Conservation (phyloP, 306 rosid species). For the Ormosia semicastrata region DNA sequence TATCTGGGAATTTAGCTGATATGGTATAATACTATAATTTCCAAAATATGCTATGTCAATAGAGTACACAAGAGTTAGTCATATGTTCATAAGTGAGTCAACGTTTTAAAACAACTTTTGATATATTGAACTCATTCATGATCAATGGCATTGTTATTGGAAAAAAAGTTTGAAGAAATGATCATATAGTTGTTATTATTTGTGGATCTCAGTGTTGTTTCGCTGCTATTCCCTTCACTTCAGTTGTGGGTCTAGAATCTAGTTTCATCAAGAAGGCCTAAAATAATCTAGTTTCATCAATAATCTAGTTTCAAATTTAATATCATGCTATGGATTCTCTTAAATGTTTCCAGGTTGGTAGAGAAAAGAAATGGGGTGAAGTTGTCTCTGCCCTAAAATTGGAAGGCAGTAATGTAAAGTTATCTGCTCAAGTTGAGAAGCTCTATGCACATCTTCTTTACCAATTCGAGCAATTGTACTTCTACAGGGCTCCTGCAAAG, state of each 20-base stretch:
- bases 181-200: neutral
- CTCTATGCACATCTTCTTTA: constrained; percentile 37
- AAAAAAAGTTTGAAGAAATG: neutral
- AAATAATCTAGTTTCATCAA: too few species aligned
- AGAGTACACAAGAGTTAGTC: too few species aligned
- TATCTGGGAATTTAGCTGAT: neutral
- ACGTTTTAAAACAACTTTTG: neutral
- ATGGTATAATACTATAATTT: too few species aligned
- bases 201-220: neutral
- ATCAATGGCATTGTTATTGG: neutral
- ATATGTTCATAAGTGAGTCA: too few species aligned
- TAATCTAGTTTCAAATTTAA: neutral
- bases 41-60: too few species aligned
- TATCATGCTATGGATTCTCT: neutral
- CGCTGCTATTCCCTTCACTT: neutral
- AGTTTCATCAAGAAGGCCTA: neutral
- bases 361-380: constrained; percentile 47
- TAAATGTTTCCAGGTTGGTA: constrained; percentile 33
- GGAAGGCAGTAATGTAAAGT: constrained; percentile 26
- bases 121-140: neutral
- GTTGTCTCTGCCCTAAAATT: constrained; percentile 37
- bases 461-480: constrained; percentile 40
- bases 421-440: constrained; percentile 40
- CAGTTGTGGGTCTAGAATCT: neutral
- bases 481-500: constrained; percentile 28